Evolutionary conservation across 805 yeast genomes (phyloP), one percentile per base, ranked within the genome.

Genomic region (Schizosaccharomyces cryophilus): DNA sequence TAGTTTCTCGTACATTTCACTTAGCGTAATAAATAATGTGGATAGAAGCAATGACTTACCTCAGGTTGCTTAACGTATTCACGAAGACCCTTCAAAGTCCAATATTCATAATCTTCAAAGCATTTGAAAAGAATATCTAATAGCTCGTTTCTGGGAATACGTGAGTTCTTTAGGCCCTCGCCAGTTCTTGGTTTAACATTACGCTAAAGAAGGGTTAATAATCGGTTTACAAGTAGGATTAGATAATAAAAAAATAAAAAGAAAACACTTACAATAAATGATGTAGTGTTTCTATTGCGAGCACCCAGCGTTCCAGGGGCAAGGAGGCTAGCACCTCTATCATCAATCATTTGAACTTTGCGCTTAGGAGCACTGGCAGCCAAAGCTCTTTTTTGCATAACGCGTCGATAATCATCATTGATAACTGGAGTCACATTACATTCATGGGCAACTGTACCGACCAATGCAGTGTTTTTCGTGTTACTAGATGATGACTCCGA

Each of bases 31-130:
- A 54, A 42, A 42, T 35, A n/a, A 26, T 56, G 40, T 17, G 3
- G 9, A 30, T 9, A n/a, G n/a, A n/a, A n/a, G n/a, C n/a, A n/a
- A n/a, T n/a, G n/a, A 38, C 55, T 15, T 61, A 69, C 71, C 70
- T 93, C 98, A 1, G 98, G 98, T 75, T 93, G 98, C 67, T 84
- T 83, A 2, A 96, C 88, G 66, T 95, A 80, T 70, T 93, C 98
- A 68, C 87, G 84, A 64, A 93, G 75, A 48, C 96, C 96, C 72
- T 88, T 88, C 77, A 93, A 77, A 11, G 93, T 82, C 98, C 98
- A 93, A 72, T 89, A 93, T 69, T 90, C 96, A 70, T 85, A 87
- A 70, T 89, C 94, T 71, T 88, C 96, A 72, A 93, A 93, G 67
- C 90, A 75, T 66, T 84, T 79, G 80, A 93, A 93, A 66, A 93